Base-by-base conservation (phyloP, 73 alveolate genomes). In the Uronychia binucleata region DNA sequence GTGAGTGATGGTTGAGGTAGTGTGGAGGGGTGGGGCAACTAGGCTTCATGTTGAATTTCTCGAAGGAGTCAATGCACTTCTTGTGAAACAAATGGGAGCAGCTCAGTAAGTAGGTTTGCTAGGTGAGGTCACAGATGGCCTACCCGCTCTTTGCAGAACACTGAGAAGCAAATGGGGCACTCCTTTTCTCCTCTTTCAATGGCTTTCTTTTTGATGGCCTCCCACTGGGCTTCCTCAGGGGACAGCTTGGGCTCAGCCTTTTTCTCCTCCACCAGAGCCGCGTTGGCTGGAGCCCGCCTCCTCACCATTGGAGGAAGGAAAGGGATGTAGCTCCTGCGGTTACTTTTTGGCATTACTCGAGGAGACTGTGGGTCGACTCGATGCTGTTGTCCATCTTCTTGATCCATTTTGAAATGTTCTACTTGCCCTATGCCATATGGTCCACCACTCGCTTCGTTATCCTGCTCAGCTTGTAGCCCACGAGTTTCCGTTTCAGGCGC, bases 71-170 rank as follows among this genome's bases (percentile, higher is more conserved):
- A 79, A 88, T 57, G 35, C 94, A 88, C n/a, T 34, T 58, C 77
- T 83, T 84, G 29, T 88, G 94, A 82, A 82, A 88, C 82, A 88
- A 75, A 58, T 88, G 94, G 34, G 91, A 57, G 77, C 94, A 88
- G 82, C 86, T 82, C 31, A 88, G 78, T 8, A 88, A 33, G 57
- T 83, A 82, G 33, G 60, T 77, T 0, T n/a, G 83, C 58, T 59
- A 27, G 34, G 58, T 30, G 28, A 34, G 31, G 25, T 83, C 57
- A 33, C 31, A 83, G 31, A 79, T 83, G 33, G n/a, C 83, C 77
- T 46, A 46, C 67, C 19, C 67, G 5, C 19, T 5, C 19, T 46
- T 46, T 46, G 67, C n/a, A 11, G 67, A 46, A 46, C 67, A 46
- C 19, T 5, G 67, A 11, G 34, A 58, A 88, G 77, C 94, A 88